Conservation (phyloP, 768 basidiomycete genomes). For the Naganishia vishniacii region DNA sequence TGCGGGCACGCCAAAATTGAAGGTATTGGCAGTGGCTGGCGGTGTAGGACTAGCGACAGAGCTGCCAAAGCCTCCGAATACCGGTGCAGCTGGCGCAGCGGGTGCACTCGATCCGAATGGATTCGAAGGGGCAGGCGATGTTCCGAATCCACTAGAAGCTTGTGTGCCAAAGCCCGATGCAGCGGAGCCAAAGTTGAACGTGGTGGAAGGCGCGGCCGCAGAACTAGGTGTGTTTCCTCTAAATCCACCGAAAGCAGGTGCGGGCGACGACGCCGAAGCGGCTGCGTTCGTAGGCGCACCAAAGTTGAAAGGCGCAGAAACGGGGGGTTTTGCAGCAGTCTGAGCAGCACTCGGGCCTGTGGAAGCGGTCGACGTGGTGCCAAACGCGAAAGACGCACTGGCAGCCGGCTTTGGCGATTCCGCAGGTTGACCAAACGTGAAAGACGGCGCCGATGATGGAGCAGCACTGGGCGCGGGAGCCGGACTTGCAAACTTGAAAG, state of each 20-base stretch:
- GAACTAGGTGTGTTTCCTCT: not conserved
- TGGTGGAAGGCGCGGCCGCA: not conserved
- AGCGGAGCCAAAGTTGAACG: conserved; percentile 10
- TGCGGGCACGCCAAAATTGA: conserved; percentile 18
- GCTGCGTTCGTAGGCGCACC: conserved; percentile 1
- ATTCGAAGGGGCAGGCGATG: not conserved
- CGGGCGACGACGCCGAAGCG: not conserved
- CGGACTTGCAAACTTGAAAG: conserved; percentile 8
- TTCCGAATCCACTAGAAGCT: not conserved
- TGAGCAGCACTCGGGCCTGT: not conserved
- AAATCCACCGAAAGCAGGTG: not conserved
- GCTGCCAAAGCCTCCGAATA: not conserved
- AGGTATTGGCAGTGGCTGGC: not conserved
- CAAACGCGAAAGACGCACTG: conserved; percentile 10
- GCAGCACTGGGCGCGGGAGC: not conserved
- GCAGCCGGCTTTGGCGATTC: conserved; percentile 11
- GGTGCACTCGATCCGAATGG: not conserved
- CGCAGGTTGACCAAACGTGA: conserved; percentile 5
- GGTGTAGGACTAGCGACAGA: not conserved
- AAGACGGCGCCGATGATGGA: conserved; percentile 9
- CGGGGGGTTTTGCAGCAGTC: not conserved
- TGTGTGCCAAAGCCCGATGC: not conserved
- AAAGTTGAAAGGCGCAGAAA: not conserved
- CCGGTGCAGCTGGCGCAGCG: not conserved
- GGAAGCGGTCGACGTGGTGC: not conserved